Evolutionary conservation across 1,284 basidiomycete species (phyloP), one percentile per base, ranked within the genome.

Genomic region (Rhodofomes roseus): DNA sequence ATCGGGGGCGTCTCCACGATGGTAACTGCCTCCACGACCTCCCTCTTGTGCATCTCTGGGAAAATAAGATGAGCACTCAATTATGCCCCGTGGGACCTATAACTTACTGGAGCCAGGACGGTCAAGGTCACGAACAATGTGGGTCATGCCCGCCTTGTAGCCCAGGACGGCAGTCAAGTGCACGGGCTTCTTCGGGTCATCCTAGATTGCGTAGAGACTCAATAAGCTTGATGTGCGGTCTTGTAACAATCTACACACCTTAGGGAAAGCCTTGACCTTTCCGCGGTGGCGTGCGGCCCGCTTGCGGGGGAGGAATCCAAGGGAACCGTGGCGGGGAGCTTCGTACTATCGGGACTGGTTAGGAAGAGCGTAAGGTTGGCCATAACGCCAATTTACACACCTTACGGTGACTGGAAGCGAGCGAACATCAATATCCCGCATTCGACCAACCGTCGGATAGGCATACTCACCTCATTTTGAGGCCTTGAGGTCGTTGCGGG

Each of bases 81-180:
- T 34, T 4, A 11, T 34, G 29, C 36, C 22, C 44, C 31, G 36
- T 29, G 52, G 39, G 60, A 66, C 8, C 65, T 36, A 62, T 60
- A 61, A 83, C 93, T 72, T 72, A 95, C 93, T 96, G 73, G 95
- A 98, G 69, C 96, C 97, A 60, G 96, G 96, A 77, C 96, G 93
- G 82, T 99, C 97, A 71, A 99, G 93, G 76, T 99, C 97, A 76
- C 97, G 94, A 65, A 99, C 96, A 72, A 99, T 86, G 78, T 99
- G 97, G 80, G 95, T 98, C 97, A 99, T 99, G 74, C 97, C 97
- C 69, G 96, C 97, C 89, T 99, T 99, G 92, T 98, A 99, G 71
- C 96, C 97, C 88, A 99, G 89, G 77, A 92, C 83, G 69, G 97
- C 97, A 71, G 97, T 99, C 78, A 99, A 86, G 82, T 99, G 97